Evolutionary conservation across 805 yeast species (phyloP).

Genomic region (Clavispora phyllophila): DNA sequence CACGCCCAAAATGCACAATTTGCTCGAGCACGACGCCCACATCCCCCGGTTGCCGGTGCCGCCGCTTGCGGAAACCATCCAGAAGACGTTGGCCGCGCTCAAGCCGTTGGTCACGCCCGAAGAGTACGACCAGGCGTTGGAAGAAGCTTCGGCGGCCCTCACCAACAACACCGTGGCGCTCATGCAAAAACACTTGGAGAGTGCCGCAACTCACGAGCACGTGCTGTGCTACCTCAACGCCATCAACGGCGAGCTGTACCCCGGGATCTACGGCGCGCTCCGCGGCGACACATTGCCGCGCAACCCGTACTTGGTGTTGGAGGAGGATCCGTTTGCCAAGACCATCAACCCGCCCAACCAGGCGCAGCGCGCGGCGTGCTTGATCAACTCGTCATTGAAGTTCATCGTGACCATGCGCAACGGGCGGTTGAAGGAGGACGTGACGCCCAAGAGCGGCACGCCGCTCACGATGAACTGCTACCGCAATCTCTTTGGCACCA

Average conservation of each 20-base stretch:
- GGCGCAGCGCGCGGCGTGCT: slow-evolving; percentile 60
- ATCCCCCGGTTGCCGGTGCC: slow-evolving; percentile 67
- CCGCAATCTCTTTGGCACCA: slow-evolving; percentile 61
- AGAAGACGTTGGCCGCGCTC: slow-evolving; percentile 50
- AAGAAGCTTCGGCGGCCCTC: slow-evolving; percentile 42
- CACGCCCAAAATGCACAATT: slow-evolving; percentile 4
- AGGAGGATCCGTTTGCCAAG: slow-evolving; percentile 64
- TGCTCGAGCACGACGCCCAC: slow-evolving; percentile 30
- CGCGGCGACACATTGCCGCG: slow-evolving; percentile 68
- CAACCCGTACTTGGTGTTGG: slow-evolving; percentile 70
- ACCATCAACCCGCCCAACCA: slow-evolving; percentile 59
- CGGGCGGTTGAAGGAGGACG: slow-evolving; percentile 52
- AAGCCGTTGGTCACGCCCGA: slow-evolving; percentile 54
- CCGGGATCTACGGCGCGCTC: slow-evolving; percentile 58
- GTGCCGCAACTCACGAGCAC: slow-evolving; percentile 36
- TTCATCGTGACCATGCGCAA: slow-evolving; percentile 57
- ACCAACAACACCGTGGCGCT: slow-evolving; percentile 36
- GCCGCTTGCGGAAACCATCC: slow-evolving; percentile 41
- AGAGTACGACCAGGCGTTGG: slow-evolving; percentile 43
- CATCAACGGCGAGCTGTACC: slow-evolving; percentile 43
- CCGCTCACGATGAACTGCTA: slow-evolving; percentile 68
- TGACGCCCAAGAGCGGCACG: slow-evolving; percentile 43
- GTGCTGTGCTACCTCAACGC: slow-evolving; percentile 50
- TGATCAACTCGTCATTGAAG: slow-evolving; percentile 61
- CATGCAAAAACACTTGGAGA: slow-evolving; percentile 50